Percentiles rank a stretch among this genome's conserved stretches.
Conservation (phyloP, 1,139 yeast genomes). For the Groenewaldozyma auringiensis region DNA sequence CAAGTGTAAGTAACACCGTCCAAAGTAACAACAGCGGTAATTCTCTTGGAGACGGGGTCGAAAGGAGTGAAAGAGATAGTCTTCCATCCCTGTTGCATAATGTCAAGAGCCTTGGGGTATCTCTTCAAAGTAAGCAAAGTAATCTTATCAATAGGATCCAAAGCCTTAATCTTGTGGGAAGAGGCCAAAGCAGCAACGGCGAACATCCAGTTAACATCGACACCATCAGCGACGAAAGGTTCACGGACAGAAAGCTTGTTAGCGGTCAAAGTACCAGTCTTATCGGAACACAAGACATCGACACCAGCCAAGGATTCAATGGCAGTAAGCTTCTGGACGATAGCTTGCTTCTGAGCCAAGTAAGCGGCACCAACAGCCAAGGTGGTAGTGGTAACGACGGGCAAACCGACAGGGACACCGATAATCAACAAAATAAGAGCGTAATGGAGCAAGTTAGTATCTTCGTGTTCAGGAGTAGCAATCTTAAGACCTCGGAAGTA, state of each 20-base stretch:
- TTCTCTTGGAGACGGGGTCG: constrained; percentile 97
- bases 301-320: constrained; percentile 92
- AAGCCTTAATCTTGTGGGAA: constrained; percentile 64
- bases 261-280: constrained; percentile 93
- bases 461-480: constrained; percentile 41
- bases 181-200: constrained; percentile 67
- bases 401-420: constrained; percentile 95
- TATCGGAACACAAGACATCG: constrained; percentile 88
- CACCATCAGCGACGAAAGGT: constrained; percentile 58
- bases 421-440: constrained; percentile 83
- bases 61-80: constrained; percentile 94
- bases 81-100: constrained; percentile 84
- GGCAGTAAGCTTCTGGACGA: constrained; percentile 85
- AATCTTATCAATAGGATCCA: constrained; percentile 63
- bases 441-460: constrained; percentile 50
- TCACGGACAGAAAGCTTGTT: constrained; percentile 66
- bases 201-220: constrained; percentile 61
- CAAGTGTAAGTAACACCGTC: constrained; percentile 94
- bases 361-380: constrained; percentile 97
- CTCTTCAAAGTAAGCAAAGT: constrained; percentile 40
- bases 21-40: constrained; percentile 91
- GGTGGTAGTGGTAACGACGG: constrained; percentile 91
- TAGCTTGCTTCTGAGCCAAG: constrained; percentile 87
- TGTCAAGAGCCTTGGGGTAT: constrained; percentile 85
- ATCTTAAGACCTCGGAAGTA: constrained; percentile 68